Evolutionary conservation across 2,329 filamentous ascomycete genomes (phyloP).

Genomic region (Colletotrichum abscissum): DNA sequence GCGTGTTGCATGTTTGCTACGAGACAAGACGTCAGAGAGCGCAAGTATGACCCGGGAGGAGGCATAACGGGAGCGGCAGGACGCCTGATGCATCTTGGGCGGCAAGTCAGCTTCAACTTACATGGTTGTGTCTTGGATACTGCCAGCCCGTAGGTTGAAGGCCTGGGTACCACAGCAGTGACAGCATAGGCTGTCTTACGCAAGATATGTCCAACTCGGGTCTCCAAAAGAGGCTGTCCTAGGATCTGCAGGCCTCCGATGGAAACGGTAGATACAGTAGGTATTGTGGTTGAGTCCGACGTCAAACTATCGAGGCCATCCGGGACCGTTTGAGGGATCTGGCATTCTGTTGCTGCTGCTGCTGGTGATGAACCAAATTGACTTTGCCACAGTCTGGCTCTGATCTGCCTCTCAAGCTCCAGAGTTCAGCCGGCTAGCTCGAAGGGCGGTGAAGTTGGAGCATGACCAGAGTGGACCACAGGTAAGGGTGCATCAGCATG

Average conservation of each 20-base stretch:
- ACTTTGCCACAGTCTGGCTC: not conserved
- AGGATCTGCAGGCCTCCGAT: not conserved
- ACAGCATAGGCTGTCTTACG: not conserved
- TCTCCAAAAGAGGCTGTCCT: not conserved
- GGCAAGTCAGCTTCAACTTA: slow-evolving; percentile 5
- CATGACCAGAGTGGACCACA: not conserved
- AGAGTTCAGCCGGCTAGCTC: not conserved
- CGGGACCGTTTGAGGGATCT: not conserved
- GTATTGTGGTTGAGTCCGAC: not conserved
- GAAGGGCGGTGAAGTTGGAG: slow-evolving; percentile 6
- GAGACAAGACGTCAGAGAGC: slow-evolving; percentile 19
- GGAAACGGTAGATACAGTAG: not conserved
- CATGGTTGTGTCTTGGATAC: slow-evolving; percentile 1
- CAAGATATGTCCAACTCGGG: slow-evolving; percentile 4
- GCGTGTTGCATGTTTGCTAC: not conserved
- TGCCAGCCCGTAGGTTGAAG: not conserved
- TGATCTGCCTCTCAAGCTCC: not conserved
- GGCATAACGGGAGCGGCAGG: slow-evolving; percentile 12
- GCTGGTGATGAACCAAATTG: too few relatives aligned
- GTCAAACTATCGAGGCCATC: not conserved
- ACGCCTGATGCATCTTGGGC: slow-evolving; percentile 7
- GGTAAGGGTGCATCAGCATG: not conserved
- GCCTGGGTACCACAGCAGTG: too few relatives aligned
- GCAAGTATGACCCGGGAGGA: not conserved
- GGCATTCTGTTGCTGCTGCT: not conserved